phyloP scores from a whole-genome alignment of 1,139 yeast genomes.

The Kodamaea sp. region DNA sequence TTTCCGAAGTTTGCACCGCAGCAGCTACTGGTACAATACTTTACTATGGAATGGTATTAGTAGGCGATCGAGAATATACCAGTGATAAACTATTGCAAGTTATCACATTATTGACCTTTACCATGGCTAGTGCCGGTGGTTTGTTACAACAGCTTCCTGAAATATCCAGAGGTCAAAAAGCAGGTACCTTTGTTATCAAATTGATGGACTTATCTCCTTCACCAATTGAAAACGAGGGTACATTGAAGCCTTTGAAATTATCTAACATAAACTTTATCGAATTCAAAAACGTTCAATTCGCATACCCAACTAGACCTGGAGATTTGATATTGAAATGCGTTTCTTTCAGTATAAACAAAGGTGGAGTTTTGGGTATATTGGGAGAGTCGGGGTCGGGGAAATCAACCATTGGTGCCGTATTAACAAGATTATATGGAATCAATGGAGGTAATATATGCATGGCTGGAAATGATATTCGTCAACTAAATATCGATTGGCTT shows the following conservation, averaged over 20 bases:
- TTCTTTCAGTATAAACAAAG: constrained; percentile 40
- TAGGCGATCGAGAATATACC: constrained; percentile 56
- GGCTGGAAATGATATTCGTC: constrained; percentile 43
- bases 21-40: constrained; percentile 69
- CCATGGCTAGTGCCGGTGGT: constrained; percentile 63
- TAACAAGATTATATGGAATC: constrained; percentile 53
- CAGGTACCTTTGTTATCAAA: constrained; percentile 55
- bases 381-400: constrained; percentile 86
- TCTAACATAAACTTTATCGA: constrained; percentile 25
- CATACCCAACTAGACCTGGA: constrained; percentile 39
- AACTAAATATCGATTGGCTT: constrained; percentile 48
- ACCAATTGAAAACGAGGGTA: constrained; percentile 31
- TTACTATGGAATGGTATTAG: constrained; percentile 74
- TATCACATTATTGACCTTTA: constrained; percentile 69
- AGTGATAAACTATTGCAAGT: constrained; percentile 64
- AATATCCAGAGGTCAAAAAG: constrained; percentile 73
- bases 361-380: constrained; percentile 60
- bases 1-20: constrained; percentile 53
- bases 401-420: constrained; percentile 60
- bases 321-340: constrained; percentile 36
- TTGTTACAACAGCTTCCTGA: constrained; percentile 70
- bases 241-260: constrained; percentile 15
- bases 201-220: constrained; percentile 40
- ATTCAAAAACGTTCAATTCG: constrained; percentile 48
- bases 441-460: constrained; percentile 35